Percentiles rank a stretch among this genome's conserved stretches.
These are phyloP conservation scores for Evernia prunastri DNA, from an alignment of 495 filamentous ascomycete species.

Conservation along the genomic window DNA sequence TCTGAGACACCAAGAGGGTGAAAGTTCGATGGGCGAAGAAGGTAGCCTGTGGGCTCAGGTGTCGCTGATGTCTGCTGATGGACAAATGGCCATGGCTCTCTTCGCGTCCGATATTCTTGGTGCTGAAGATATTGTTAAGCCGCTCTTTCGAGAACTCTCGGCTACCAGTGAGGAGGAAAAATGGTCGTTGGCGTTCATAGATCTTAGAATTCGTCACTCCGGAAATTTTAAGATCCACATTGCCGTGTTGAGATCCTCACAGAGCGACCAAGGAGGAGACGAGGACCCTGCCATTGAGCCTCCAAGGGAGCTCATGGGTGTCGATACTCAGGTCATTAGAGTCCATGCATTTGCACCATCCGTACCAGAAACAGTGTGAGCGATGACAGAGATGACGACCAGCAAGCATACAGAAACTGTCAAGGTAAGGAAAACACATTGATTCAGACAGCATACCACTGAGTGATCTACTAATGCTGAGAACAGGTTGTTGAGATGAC, in stretches of 20 bases:
- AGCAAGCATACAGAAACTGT: not conserved
- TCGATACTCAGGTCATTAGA: slow-evolving; percentile 8
- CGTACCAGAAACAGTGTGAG: not conserved
- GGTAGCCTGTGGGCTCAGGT: slow-evolving; percentile 14
- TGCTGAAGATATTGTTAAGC: slow-evolving; percentile 7
- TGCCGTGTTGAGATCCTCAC: slow-evolving; percentile 14
- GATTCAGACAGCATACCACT: not conserved
- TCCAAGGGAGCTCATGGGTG: slow-evolving; percentile 12
- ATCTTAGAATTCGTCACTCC: slow-evolving; percentile 8
- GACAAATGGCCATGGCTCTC: slow-evolving; percentile 14
- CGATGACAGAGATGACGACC: not conserved
- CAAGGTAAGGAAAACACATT: not conserved
- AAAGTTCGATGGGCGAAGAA: slow-evolving; percentile 2
- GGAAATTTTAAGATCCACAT: slow-evolving; percentile 16
- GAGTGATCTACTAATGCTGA: not conserved
- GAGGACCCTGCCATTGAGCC: slow-evolving; percentile 8
- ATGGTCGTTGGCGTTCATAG: slow-evolving; percentile 10
- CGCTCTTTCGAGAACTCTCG: not conserved
- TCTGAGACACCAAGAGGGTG: not conserved
- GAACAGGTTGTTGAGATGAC: not conserved
- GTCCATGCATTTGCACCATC: slow-evolving; percentile 11
- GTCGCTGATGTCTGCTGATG: slow-evolving; percentile 13
- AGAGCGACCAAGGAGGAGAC: slow-evolving; percentile 8
- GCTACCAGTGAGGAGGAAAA: not conserved
- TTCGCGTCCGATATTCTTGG: slow-evolving; percentile 9